Evolutionary conservation across 1,284 basidiomycete species (phyloP).

Genomic region (Leccinum solheimii): DNA sequence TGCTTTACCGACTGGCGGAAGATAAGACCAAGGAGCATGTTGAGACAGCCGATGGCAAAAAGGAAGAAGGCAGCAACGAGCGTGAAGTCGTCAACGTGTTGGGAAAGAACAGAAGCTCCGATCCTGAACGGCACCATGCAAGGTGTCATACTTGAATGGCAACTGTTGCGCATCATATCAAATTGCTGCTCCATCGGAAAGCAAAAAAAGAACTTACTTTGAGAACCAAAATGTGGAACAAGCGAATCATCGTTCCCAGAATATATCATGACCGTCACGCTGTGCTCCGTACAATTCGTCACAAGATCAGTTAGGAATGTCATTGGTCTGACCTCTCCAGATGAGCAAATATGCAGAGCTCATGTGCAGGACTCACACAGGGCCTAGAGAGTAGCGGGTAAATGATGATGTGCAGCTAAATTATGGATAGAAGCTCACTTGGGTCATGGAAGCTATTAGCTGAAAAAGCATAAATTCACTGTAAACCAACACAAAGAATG

Average conservation of each 20-base stretch:
- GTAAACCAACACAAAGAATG: slow-evolving; percentile 8
- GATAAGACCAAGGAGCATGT: slow-evolving; percentile 76
- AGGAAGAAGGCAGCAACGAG: slow-evolving; percentile 73
- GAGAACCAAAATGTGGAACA: too few relatives aligned
- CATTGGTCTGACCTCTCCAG: slow-evolving; percentile 42
- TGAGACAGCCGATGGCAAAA: slow-evolving; percentile 80
- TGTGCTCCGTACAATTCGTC: too few relatives aligned
- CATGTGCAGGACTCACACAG: slow-evolving; percentile 43
- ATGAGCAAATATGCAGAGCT: neutral
- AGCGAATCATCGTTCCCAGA: too few relatives aligned
- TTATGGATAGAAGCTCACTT: slow-evolving; percentile 36
- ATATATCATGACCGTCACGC: too few relatives aligned
- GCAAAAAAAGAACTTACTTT: too few relatives aligned
- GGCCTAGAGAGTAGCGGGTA: slow-evolving; percentile 35
- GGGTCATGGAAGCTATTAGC: slow-evolving; percentile 37
- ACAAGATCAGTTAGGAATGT: too few relatives aligned
- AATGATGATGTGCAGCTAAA: neutral
- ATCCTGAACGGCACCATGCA: slow-evolving; percentile 44
- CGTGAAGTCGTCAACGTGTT: slow-evolving; percentile 58
- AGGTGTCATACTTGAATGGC: too few relatives aligned
- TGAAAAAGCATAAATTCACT: slow-evolving; percentile 8
- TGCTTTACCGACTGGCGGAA: slow-evolving; percentile 64
- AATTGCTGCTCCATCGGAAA: too few relatives aligned
- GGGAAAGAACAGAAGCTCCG: slow-evolving; percentile 79
- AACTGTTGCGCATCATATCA: too few relatives aligned